Evolutionary conservation across 1,139 yeast genomes (phyloP).

Genomic region (Debaryomyces fabryi): DNA sequence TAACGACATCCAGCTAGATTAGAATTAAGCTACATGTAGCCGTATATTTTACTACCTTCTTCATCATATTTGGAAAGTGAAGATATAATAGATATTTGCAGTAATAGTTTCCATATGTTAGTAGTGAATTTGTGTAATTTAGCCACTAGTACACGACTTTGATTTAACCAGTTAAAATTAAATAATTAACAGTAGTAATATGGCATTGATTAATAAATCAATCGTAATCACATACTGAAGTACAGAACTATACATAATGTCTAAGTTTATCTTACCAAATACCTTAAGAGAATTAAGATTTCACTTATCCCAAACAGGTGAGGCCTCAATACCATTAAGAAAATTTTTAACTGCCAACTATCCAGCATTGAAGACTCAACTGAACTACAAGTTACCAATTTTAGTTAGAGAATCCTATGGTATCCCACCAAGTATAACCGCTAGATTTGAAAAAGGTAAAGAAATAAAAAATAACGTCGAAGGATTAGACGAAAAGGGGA

Average conservation of each 20-base stretch:
- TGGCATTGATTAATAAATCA: neutral
- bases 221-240: neutral
- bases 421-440: constrained; percentile 70
- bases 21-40: no score
- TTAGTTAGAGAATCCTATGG: constrained; percentile 77
- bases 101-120: neutral
- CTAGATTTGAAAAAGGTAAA: constrained; percentile 61
- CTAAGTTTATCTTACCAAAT: constrained; percentile 62
- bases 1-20: no score
- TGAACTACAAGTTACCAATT: constrained; percentile 56
- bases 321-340: constrained; percentile 66
- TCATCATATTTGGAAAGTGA: neutral
- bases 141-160: constrained; percentile 3
- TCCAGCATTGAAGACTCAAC: constrained; percentile 56
- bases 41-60: no score
- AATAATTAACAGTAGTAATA: constrained; percentile 11
- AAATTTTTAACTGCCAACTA: constrained; percentile 64
- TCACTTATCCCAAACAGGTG: constrained; percentile 76
- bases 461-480: constrained; percentile 46
- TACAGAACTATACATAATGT: constrained; percentile 34
- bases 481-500: constrained; percentile 48
- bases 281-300: constrained; percentile 77
- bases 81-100: neutral
- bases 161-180: constrained; percentile 18
- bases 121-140: neutral